phyloP scores from a whole-genome alignment of 1,284 basidiomycete species.

The Inonotus obliquus region DNA sequence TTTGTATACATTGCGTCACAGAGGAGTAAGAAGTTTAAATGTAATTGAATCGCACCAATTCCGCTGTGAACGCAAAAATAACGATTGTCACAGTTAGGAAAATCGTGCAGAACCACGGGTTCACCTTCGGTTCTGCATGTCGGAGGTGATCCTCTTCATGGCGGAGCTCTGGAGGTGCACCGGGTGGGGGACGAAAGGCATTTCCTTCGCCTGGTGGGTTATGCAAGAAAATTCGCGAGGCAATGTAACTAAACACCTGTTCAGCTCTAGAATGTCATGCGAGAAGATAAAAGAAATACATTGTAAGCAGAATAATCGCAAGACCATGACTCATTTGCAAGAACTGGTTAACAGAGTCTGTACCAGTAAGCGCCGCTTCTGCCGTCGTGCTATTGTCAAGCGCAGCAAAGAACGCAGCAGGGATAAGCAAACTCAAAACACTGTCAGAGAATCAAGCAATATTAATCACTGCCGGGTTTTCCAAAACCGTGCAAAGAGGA shows the following conservation, averaged over 20 bases:
- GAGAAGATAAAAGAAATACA: constrained; percentile 36
- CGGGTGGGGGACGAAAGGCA: constrained; percentile 35
- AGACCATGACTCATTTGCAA: constrained; percentile 59
- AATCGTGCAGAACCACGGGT: constrained; percentile 52
- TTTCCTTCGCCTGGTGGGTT: constrained; percentile 61
- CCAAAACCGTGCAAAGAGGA: not conserved
- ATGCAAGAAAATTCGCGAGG: constrained; percentile 60
- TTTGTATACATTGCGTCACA: not conserved
- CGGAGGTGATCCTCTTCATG: constrained; percentile 39
- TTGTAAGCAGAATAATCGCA: constrained; percentile 51
- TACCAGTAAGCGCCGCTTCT: constrained; percentile 34
- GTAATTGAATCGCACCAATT: constrained; percentile 45
- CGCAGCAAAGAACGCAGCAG: constrained; percentile 61
- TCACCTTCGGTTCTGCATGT: constrained; percentile 47
- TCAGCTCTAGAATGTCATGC: not conserved
- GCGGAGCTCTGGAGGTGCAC: constrained; percentile 42
- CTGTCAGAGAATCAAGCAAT: constrained; percentile 30
- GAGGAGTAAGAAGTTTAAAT: not conserved
- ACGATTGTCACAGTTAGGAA: constrained; percentile 49
- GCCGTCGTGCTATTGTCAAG: constrained; percentile 36
- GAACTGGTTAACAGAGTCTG: constrained; percentile 37
- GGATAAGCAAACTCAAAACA: constrained; percentile 55
- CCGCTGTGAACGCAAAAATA: constrained; percentile 61
- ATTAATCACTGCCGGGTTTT: constrained; percentile 1
- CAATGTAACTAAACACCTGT: constrained; percentile 44